Evolutionary conservation across 805 yeast genomes (phyloP).

Genomic region (Wickerhamiella occidentalis): DNA sequence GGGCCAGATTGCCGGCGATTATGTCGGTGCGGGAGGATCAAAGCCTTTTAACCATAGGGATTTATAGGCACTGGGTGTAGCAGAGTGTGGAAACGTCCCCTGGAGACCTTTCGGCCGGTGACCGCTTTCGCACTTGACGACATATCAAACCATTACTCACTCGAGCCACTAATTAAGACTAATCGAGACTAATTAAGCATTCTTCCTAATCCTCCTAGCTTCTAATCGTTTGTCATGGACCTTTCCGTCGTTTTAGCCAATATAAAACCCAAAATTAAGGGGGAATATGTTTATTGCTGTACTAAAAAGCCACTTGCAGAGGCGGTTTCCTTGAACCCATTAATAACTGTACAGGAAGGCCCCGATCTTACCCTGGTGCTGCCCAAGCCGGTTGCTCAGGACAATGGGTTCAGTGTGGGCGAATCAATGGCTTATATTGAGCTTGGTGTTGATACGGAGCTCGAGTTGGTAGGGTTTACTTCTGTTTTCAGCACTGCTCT

Average conservation of each 20-base stretch:
- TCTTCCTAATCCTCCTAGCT: too few species aligned
- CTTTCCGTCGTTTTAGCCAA: not conserved
- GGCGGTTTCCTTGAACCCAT: not conserved
- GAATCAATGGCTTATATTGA: not conserved
- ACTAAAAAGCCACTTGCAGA: not conserved
- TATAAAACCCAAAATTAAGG: not conserved
- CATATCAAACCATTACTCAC: too few species aligned
- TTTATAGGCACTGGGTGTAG: too few species aligned
- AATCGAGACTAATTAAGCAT: too few species aligned
- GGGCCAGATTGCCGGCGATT: constrained; percentile 89
- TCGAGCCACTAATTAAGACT: not conserved
- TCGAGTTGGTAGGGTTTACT: not conserved
- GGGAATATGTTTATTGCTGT: not conserved
- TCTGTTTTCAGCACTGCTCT: not conserved
- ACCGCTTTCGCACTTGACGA: too few species aligned
- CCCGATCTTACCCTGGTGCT: not conserved
- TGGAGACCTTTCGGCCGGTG: too few species aligned
- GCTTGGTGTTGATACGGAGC: not conserved
- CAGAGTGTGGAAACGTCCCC: too few species aligned
- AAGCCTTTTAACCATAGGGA: constrained; percentile 55
- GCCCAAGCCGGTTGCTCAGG: not conserved
- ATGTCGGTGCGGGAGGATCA: constrained; percentile 84
- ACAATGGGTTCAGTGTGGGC: not conserved
- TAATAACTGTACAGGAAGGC: not conserved
- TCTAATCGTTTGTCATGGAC: not conserved